Evolutionary conservation across 2,329 filamentous ascomycete species (phyloP), one percentile per base, ranked within the genome.

Genomic region (Beauveria pseudobassiana): DNA sequence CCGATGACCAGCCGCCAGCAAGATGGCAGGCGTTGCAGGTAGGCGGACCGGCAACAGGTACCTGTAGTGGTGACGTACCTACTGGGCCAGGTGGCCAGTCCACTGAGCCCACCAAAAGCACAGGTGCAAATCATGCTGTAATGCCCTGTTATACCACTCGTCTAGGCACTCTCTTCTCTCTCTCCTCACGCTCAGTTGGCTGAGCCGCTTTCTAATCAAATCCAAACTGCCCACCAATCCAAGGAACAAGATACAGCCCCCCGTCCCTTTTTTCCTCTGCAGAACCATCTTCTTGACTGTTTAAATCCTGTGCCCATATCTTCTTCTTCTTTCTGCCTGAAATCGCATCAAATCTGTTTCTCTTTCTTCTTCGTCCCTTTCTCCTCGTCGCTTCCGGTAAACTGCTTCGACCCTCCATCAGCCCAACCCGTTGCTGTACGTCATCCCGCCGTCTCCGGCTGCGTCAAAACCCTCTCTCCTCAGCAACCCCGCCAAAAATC

Each of bases 401-500:
- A 8, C 42, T 16, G 28, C 40, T 30, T 5, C 38, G 20, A 45
- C 53, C 40, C 53, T 55, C 53, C 53, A 45, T 28, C 52, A 55
- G 40, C 40, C 38, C 18, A 18, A 16, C 18, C 20, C 26, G 20
- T 26, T 49, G 16, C 50, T 26, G 43, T 61, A 61, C 59, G 59
- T 61, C 59, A 61, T 61, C 59, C 57, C 59, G 30, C 30, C n/a
- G 20, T 48, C 42, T 54, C 59, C 59, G 59, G 50, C 51, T 48
- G 58, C 58, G n/a, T 20, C 42, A 16, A 30, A n/a, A n/a, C n/a
- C 38, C 50, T 52, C 38, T 48, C 30, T 16, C 22, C 50, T 22
- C 43, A 48, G 20, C 50, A 48, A 61, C 59, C 59, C 59, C 59
- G 59, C 59, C 59, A 61, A 48, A 61, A 53, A 60, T 49, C 59